Conservation (phyloP, 1,139 yeast genomes). For the Debaryomyces singareniensis region DNA sequence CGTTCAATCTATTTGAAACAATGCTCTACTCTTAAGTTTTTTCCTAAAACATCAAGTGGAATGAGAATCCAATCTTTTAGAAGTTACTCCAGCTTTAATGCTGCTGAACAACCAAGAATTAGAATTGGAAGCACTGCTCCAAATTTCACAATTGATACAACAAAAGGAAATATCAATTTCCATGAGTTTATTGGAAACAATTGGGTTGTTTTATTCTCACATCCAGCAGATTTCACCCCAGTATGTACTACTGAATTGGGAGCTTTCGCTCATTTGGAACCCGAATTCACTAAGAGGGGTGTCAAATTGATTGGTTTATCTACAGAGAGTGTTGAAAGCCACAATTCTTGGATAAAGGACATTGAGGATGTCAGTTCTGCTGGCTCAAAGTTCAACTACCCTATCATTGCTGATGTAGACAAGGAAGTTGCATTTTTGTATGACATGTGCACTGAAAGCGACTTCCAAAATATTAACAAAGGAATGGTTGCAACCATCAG, state of each 20-base stretch:
- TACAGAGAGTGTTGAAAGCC: conserved; percentile 72
- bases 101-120: conserved; percentile 63
- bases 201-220: conserved; percentile 84
- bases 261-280: conserved; percentile 79
- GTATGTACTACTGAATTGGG: conserved; percentile 94
- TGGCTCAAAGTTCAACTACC: conserved; percentile 69
- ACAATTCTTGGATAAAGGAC: conserved; percentile 78
- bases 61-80: conserved; percentile 2
- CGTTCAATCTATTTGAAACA: conserved; percentile 5
- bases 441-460: conserved; percentile 90
- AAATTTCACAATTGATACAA: conserved; percentile 72
- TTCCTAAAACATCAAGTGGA: conserved; percentile 1
- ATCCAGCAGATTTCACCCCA: conserved; percentile 93
- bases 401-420: conserved; percentile 78
- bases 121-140: conserved; percentile 72
- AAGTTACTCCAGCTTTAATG: conserved; percentile 33
- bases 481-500: conserved; percentile 77
- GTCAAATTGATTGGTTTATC: conserved; percentile 83
- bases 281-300: conserved; percentile 73
- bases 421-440: conserved; percentile 76
- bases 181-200: conserved; percentile 75
- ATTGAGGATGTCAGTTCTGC: conserved; percentile 64
- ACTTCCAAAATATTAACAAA: conserved; percentile 66
- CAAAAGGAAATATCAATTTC: conserved; percentile 72
- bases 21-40: conserved; percentile 1